Evolutionary conservation across 1,139 yeast species (phyloP).

Genomic region (Debaryomyces robertsiae): DNA sequence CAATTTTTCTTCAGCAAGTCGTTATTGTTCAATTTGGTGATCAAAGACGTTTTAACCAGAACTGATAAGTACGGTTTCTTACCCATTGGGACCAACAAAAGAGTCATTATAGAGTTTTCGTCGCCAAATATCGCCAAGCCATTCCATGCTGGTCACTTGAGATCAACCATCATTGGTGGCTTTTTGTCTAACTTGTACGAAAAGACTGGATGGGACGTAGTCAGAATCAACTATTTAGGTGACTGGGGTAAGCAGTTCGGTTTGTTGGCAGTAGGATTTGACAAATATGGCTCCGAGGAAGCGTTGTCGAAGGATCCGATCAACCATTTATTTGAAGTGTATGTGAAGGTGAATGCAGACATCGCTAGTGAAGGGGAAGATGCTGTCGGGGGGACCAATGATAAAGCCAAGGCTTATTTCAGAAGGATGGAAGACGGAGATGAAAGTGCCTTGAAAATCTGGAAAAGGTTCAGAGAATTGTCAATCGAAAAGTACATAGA

Average conservation of each 20-base stretch:
- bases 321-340: slow-evolving; percentile 91
- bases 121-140: slow-evolving; percentile 99
- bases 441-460: slow-evolving; percentile 70
- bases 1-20: slow-evolving; percentile 81
- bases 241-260: slow-evolving; percentile 99
- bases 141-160: slow-evolving; percentile 98
- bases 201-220: slow-evolving; percentile 86
- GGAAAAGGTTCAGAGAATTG: slow-evolving; percentile 88
- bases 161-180: slow-evolving; percentile 99
- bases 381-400: slow-evolving; percentile 64
- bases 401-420: slow-evolving; percentile 85
- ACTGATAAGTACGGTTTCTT: slow-evolving; percentile 68
- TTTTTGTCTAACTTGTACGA: slow-evolving; percentile 88
- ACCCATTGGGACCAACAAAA: slow-evolving; percentile 76
- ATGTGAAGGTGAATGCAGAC: slow-evolving; percentile 83
- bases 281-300: slow-evolving; percentile 81
- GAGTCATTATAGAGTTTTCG: slow-evolving; percentile 81
- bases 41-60: slow-evolving; percentile 70
- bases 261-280: slow-evolving; percentile 88
- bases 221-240: slow-evolving; percentile 91
- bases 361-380: slow-evolving; percentile 75
- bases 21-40: slow-evolving; percentile 65
- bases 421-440: slow-evolving; percentile 94
- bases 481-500: slow-evolving; percentile 83
- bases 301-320: slow-evolving; percentile 77